phyloP scores from a whole-genome alignment of 495 filamentous ascomycete genomes.

The Penicillium alfredii region DNA sequence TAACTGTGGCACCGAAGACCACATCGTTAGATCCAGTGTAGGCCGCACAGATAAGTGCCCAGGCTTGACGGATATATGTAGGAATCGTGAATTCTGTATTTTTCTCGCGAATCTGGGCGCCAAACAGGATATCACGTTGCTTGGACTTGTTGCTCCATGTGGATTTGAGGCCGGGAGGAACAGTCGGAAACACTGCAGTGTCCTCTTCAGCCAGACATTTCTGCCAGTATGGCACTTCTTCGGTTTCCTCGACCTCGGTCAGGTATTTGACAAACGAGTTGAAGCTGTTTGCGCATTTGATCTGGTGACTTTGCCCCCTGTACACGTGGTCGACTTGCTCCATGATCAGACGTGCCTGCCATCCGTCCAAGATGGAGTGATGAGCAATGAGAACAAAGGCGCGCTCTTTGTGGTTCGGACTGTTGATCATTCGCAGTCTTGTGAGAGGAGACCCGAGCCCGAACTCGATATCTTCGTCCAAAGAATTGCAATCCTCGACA shows the following conservation, averaged over 20 bases:
- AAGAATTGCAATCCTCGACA: too few species aligned
- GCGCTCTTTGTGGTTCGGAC: background rate
- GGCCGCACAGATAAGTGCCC: constrained; percentile 27
- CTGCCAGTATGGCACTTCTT: too few species aligned
- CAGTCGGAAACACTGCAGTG: background rate
- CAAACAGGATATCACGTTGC: too few species aligned
- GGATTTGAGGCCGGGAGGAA: background rate
- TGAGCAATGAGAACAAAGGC: background rate
- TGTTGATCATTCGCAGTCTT: too few species aligned
- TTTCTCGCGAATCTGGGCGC: background rate
- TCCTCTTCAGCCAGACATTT: background rate
- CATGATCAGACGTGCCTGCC: background rate
- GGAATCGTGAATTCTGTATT: constrained; percentile 11
- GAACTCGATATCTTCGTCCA: too few species aligned
- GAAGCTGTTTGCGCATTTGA: too few species aligned
- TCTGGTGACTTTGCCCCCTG: too few species aligned
- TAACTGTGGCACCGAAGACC: constrained; percentile 27
- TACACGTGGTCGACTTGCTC: background rate
- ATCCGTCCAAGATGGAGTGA: background rate
- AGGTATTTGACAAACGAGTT: too few species aligned
- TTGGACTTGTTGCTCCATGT: too few species aligned
- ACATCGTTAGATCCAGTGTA: constrained; percentile 27
- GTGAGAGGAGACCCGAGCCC: too few species aligned
- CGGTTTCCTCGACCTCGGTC: too few species aligned
- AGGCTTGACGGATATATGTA: constrained; percentile 25